Evolutionary conservation across 306 rosid genomes (phyloP).

Genomic region (Pueraria montana): DNA sequence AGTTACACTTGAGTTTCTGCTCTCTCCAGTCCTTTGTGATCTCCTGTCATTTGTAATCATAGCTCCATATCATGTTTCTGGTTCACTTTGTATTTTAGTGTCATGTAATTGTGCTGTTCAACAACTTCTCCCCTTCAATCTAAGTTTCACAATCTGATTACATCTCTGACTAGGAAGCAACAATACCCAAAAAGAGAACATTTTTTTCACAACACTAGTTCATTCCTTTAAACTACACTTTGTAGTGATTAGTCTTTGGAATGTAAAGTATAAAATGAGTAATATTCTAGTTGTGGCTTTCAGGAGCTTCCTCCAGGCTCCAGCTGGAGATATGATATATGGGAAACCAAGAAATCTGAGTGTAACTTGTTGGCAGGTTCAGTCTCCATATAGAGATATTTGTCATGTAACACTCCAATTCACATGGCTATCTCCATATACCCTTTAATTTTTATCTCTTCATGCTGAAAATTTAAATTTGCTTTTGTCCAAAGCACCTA

Average conservation of each 20-base stretch:
- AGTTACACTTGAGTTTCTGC: background rate
- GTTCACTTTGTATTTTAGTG: background rate
- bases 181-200: background rate
- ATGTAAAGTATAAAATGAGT: background rate
- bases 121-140: no score
- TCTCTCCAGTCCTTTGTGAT: background rate
- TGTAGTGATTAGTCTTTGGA: background rate
- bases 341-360: background rate
- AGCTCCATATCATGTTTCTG: background rate
- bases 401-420: background rate
- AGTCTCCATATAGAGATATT: background rate
- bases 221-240: background rate
- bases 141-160: background rate
- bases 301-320: background rate
- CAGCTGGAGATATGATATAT: background rate
- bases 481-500: background rate
- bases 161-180: background rate
- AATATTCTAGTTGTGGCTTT: background rate
- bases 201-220: background rate
- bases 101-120: background rate
- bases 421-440: no score
- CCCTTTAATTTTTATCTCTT: background rate
- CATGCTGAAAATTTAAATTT: background rate
- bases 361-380: background rate
- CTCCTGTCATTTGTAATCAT: background rate